A percentile compares a stretch with the other conserved stretches of the same genome.
These are phyloP conservation scores for Chiua virens DNA, from an alignment of 768 basidiomycete genomes.

Conservation along the genomic window DNA sequence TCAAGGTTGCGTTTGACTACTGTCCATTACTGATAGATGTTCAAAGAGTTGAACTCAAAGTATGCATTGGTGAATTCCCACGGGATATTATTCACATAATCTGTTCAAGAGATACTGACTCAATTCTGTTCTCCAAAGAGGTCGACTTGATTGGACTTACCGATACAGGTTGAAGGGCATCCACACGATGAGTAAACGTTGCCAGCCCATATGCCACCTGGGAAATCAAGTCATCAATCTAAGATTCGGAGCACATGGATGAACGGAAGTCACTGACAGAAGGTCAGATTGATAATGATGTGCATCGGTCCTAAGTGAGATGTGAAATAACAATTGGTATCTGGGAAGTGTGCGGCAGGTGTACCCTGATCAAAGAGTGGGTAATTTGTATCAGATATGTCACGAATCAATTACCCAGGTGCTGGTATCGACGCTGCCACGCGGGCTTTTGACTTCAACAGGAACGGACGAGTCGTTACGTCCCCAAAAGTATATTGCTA, in stretches of 20 bases:
- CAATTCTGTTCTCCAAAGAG: neutral
- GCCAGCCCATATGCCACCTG: constrained; percentile 33
- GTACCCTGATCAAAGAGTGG: constrained; percentile 8
- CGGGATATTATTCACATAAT: constrained; percentile 43
- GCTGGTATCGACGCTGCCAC: constrained; percentile 17
- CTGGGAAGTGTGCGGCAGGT: constrained; percentile 16
- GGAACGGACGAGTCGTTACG: constrained; percentile 37
- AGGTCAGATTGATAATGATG: constrained; percentile 20
- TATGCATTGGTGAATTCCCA: constrained; percentile 15
- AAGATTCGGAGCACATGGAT: neutral
- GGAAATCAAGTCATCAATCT: neutral
- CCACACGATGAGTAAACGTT: constrained; percentile 10
- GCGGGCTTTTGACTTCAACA: constrained; percentile 27
- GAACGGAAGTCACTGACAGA: constrained; percentile 14
- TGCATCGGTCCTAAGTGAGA: constrained; percentile 18
- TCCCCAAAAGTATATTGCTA: constrained; percentile 43
- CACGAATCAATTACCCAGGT: constrained; percentile 23
- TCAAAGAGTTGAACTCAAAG: constrained; percentile 24
- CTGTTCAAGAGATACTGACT: constrained; percentile 39
- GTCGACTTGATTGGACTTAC: constrained; percentile 16
- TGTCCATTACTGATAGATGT: constrained; percentile 14
- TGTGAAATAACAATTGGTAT: constrained; percentile 10
- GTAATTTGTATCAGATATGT: neutral
- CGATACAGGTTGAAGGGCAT: constrained; percentile 28
- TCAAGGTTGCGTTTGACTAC: too few relatives aligned